Evolutionary conservation across 2,329 filamentous ascomycete genomes (phyloP).

Genomic region (Sclerotinia glacialis): DNA sequence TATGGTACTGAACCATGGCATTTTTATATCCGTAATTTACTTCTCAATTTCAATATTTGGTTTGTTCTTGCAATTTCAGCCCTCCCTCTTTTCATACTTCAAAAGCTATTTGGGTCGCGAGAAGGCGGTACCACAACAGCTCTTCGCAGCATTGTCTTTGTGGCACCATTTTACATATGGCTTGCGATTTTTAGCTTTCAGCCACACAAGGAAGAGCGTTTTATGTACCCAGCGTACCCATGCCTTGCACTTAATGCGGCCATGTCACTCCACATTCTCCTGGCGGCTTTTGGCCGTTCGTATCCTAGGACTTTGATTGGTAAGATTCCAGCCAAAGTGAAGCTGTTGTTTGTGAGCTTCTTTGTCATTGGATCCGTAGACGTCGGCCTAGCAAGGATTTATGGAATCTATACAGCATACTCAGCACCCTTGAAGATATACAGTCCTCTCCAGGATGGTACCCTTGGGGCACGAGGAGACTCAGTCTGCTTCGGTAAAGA

Average conservation of each 20-base stretch:
- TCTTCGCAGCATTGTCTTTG: constrained; percentile 72
- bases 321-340: constrained; percentile 72
- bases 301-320: constrained; percentile 65
- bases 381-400: constrained; percentile 66
- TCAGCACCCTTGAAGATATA: constrained; percentile 75
- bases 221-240: constrained; percentile 97
- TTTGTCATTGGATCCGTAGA: constrained; percentile 63
- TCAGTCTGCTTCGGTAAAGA: constrained; percentile 90
- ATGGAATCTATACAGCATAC: constrained; percentile 78
- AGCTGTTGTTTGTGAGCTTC: constrained; percentile 60
- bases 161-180: constrained; percentile 92
- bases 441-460: constrained; percentile 56
- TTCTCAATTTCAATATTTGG: constrained; percentile 95
- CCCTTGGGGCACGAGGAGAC: constrained; percentile 58
- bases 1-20: constrained; percentile 97
- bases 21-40: constrained; percentile 88
- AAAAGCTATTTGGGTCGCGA: constrained; percentile 59
- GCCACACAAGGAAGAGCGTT: constrained; percentile 95
- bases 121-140: constrained; percentile 63
- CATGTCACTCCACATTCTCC: constrained; percentile 74
- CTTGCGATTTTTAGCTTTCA: constrained; percentile 85
- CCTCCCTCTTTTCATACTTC: constrained; percentile 71
- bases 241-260: constrained; percentile 87
- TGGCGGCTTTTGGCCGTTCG: constrained; percentile 70
- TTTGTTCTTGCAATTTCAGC: constrained; percentile 74